Percentiles rank a stretch among this genome's conserved stretches.
phyloP scores from a whole-genome alignment of 331 rosid species.

The Acacia concinna region DNA sequence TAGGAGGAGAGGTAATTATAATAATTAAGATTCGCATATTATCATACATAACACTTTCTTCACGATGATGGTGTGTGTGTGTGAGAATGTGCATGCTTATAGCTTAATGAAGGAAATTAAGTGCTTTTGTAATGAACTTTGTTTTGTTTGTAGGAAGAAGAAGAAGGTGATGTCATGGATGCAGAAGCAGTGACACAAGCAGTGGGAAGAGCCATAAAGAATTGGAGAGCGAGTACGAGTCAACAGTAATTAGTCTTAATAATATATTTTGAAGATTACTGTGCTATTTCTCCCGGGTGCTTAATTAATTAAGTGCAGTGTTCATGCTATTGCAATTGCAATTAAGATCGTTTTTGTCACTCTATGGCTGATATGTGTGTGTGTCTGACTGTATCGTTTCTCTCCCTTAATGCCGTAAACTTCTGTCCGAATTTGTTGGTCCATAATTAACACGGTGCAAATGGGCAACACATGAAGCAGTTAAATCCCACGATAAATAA shows the following conservation, averaged over 20 bases:
- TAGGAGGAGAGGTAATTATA: slow-evolving; percentile 78
- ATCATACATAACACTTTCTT: slow-evolving; percentile 31
- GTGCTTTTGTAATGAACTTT: not conserved
- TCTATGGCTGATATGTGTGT: not conserved
- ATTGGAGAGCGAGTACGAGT: slow-evolving; percentile 63
- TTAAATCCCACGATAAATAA: not conserved
- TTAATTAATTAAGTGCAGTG: not conserved
- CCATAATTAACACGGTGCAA: not conserved
- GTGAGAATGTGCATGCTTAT: not conserved
- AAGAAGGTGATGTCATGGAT: slow-evolving; percentile 58
- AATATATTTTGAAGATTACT: not conserved
- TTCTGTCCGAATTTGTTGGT: not conserved
- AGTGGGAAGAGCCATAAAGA: slow-evolving; percentile 71
- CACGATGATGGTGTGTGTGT: not conserved
- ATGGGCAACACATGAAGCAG: not conserved
- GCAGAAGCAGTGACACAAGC: slow-evolving; percentile 73
- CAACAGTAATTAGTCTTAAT: slow-evolving; percentile 37
- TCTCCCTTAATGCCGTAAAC: not conserved
- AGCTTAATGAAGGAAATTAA: not conserved
- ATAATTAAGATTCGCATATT: slow-evolving; percentile 19
- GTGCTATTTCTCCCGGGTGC: not conserved
- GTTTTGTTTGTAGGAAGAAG: slow-evolving; percentile 54
- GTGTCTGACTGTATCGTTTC: not conserved
- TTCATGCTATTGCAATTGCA: not conserved
- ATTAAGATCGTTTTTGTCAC: not conserved